Base-by-base conservation (phyloP, 2,329 filamentous ascomycete genomes). In the Aspergillus vadensis region DNA sequence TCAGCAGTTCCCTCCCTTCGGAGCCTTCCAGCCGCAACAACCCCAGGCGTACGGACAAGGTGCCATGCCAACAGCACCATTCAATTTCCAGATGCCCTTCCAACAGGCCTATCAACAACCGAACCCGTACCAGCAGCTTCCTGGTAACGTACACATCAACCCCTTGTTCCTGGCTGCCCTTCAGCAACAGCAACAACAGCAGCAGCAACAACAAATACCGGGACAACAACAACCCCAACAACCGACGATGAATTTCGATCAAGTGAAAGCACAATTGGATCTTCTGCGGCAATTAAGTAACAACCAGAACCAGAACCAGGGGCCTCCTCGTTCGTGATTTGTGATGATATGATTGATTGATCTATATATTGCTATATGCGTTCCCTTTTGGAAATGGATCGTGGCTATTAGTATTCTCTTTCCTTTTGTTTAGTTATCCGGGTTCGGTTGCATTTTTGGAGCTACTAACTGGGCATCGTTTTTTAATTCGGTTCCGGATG, bases 151-250 rank as follows among this genome's bases (percentile, higher is more conserved):
- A 9, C 84, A 84, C 65, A 80, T 86, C 61, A 87, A 86, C 64
- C 86, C 86, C 3, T 80, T 83, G 1, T 83, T 88, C 69, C 79
- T 88, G 60, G 80, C 82, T 64, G 70, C 71, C 19, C 56, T 78
- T 43, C 81, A 81, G 58, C 75, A 79, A 44, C 77, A 79, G 56
- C 75, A 77, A 54, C 78, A 79, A 61, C 76, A 74, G 27, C 70
- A 73, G 41, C 71, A 70, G 25, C 65, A 65, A 17, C 67, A 69
- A 55, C 41, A 57, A 23, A 56, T 63, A 2, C 43, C 74, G 63
- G 57, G 62, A n/a, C 67, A 70, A 19, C 67, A 70, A 51, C 63
- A 62, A 23, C 67, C 58, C 17, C 73, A 69, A 62, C 66, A 65
- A 12, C 66, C 69, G 8, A 64, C 68, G 19, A 72, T 76, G 68